Base-by-base conservation (phyloP, 1,139 yeast species). In the Candida labiduridarum region DNA sequence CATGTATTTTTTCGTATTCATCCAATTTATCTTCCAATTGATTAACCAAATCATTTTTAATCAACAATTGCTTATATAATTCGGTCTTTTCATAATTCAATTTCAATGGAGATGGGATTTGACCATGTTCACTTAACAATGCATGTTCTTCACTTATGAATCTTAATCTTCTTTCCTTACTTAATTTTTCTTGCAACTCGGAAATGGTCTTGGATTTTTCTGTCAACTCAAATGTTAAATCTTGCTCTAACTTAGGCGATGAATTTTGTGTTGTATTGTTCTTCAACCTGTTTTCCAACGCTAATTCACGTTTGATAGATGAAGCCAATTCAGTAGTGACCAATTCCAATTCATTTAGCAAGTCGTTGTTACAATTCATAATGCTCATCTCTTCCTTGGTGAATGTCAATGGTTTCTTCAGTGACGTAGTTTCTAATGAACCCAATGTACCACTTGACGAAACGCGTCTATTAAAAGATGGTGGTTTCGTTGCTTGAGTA, bases 141-240 rank as follows among this genome's bases (percentile, higher is more conserved):
- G 83, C 83, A 59, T 84, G 87, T 54, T 86, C 91, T 61, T 87
- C 94, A 40, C 89, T 84, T 15, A 85, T 79, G 55, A 79, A 84
- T 48, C 94, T 67, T 51, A 83, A 76, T 56, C 83, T 71, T 55
- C 92, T 74, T 62, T 87, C 94, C 42, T 82, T 82, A 50, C 81
- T 82, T 52, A 87, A 65, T 54, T 80, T 79, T 47, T 80, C 82
- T 46, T 85, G 80, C 49, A 87, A 63, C 29, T 78, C 79, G 2
- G 79, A 74, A 34, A 85, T 74, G 25, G 72, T 72, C 14, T 72
- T 62, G 44, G 83, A 74, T 54, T 82, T 78, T 22, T 73, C 69
- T 14, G 76, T 64, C 11, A 76, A 51, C 50, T 78, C 77, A 16
- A 60, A 56, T 34, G 61, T 64, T 11, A 30, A 49, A 5, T 43